Evolutionary conservation across 2,329 filamentous ascomycete species (phyloP).

Genomic region (Botrytis aclada): DNA sequence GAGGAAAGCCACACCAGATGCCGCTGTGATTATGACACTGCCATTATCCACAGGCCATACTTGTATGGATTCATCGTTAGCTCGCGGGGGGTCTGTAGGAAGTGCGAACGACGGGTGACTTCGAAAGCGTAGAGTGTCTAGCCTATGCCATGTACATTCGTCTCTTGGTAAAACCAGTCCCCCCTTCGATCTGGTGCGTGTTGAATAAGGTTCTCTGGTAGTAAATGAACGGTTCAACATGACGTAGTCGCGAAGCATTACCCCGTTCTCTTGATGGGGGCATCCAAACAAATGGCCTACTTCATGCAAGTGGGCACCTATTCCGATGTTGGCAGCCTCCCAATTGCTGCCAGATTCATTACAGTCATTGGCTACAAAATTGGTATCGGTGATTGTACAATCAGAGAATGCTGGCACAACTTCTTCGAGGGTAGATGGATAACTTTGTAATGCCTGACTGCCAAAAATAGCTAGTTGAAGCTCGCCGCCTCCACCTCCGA

Average conservation of each 20-base stretch:
- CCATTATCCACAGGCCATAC: constrained; percentile 81
- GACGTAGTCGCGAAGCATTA: constrained; percentile 89
- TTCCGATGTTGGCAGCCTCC: constrained; percentile 93
- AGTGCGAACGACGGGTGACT: constrained; percentile 87
- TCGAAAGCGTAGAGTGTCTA: constrained; percentile 85
- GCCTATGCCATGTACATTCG: constrained; percentile 87
- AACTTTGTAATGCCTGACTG: constrained; percentile 87
- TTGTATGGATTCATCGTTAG: constrained; percentile 73
- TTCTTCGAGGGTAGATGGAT: constrained; percentile 84
- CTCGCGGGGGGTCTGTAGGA: constrained; percentile 66
- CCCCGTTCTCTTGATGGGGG: constrained; percentile 82
- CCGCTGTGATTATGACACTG: constrained; percentile 71
- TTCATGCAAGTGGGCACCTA: constrained; percentile 90
- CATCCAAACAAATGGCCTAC: constrained; percentile 87
- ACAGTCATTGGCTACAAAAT: constrained; percentile 78
- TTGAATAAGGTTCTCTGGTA: constrained; percentile 78
- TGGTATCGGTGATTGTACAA: constrained; percentile 82
- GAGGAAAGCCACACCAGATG: constrained; percentile 78
- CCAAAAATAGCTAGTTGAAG: constrained; percentile 86
- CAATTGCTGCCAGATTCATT: constrained; percentile 86
- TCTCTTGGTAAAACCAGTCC: constrained; percentile 71
- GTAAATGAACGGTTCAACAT: constrained; percentile 80
- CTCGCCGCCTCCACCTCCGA: constrained; percentile 73
- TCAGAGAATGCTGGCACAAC: constrained; percentile 85
- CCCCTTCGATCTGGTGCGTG: constrained; percentile 79